These are phyloP conservation scores for Meyerozyma elateridarum DNA, from an alignment of 1,139 yeast genomes.

Conservation along the genomic window DNA sequence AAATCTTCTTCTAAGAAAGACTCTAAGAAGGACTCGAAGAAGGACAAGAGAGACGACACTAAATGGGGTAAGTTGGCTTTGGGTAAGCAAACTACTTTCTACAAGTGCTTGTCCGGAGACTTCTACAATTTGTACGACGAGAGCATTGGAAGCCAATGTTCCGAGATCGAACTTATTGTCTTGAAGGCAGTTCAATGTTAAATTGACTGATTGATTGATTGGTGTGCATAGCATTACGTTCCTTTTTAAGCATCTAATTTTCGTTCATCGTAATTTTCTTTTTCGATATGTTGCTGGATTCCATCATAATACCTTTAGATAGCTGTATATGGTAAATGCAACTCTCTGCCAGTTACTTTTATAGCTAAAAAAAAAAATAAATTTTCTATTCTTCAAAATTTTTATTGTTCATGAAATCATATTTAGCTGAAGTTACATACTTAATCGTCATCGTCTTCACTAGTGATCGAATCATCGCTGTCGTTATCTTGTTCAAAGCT, in stretches of 20 bases:
- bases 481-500: slow-evolving; percentile 10
- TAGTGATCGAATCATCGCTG: slow-evolving; percentile 8
- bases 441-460: slow-evolving; percentile 8
- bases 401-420: background rate
- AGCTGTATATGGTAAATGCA: too few species aligned
- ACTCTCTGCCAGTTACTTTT: too few species aligned
- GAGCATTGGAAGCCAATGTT: slow-evolving; percentile 36
- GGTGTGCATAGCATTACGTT: slow-evolving; percentile 4
- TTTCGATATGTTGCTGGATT: too few species aligned
- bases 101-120: slow-evolving; percentile 40
- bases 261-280: slow-evolving; percentile 2
- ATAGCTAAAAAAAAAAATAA: too few species aligned
- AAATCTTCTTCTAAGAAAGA: background rate
- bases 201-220: slow-evolving; percentile 5
- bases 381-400: too few species aligned
- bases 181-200: slow-evolving; percentile 31
- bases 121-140: slow-evolving; percentile 42
- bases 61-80: slow-evolving; percentile 30
- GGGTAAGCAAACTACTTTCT: slow-evolving; percentile 35
- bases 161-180: slow-evolving; percentile 30
- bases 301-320: too few species aligned
- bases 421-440: background rate
- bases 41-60: slow-evolving; percentile 17
- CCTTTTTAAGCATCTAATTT: slow-evolving; percentile 2
- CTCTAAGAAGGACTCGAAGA: slow-evolving; percentile 6